A percentile compares a stretch with the other conserved stretches of the same genome.
phyloP scores from a whole-genome alignment of 352 stramenopile species.

The Phytophthora palmivora region DNA sequence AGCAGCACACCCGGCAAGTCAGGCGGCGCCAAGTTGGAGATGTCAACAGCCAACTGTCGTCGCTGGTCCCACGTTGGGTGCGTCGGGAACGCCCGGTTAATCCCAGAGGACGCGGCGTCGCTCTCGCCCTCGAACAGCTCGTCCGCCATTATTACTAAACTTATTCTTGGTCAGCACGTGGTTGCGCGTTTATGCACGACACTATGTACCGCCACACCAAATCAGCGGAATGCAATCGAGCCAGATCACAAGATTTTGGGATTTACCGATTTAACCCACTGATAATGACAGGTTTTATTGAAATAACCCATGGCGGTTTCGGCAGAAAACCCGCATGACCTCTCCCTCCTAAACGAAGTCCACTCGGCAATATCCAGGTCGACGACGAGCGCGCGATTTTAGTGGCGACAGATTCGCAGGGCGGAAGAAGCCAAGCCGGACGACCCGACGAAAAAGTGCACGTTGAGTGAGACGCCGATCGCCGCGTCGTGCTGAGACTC shows the following conservation, averaged over 20 bases:
- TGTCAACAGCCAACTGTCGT: slow-evolving; percentile 65
- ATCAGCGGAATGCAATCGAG: slow-evolving; percentile 22
- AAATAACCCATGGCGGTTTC: background rate
- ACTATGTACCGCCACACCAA: slow-evolving; percentile 10
- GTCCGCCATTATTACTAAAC: slow-evolving; percentile 31
- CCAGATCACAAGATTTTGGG: background rate
- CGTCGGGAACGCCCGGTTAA: slow-evolving; percentile 27
- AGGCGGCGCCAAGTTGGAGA: slow-evolving; percentile 69
- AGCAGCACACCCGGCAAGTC: slow-evolving; percentile 74
- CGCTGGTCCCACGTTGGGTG: slow-evolving; percentile 76
- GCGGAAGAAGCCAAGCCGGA: slow-evolving; percentile 34
- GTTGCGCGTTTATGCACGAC: slow-evolving; percentile 7
- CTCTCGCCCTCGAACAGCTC: slow-evolving; percentile 37
- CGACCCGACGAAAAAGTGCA: slow-evolving; percentile 34
- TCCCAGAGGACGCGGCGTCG: slow-evolving; percentile 23
- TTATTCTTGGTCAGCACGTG: background rate
- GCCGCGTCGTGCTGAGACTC: slow-evolving; percentile 29
- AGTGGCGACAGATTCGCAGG: slow-evolving; percentile 17
- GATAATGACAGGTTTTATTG: background rate
- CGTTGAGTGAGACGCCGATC: slow-evolving; percentile 22
- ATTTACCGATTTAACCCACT: background rate
- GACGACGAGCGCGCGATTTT: slow-evolving; percentile 14
- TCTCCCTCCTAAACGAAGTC: background rate
- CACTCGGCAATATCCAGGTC: slow-evolving; percentile 28
- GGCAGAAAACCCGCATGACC: background rate